Evolutionary conservation across 306 rosid species (phyloP).

Genomic region (Sphenostylis stenocarpa): DNA sequence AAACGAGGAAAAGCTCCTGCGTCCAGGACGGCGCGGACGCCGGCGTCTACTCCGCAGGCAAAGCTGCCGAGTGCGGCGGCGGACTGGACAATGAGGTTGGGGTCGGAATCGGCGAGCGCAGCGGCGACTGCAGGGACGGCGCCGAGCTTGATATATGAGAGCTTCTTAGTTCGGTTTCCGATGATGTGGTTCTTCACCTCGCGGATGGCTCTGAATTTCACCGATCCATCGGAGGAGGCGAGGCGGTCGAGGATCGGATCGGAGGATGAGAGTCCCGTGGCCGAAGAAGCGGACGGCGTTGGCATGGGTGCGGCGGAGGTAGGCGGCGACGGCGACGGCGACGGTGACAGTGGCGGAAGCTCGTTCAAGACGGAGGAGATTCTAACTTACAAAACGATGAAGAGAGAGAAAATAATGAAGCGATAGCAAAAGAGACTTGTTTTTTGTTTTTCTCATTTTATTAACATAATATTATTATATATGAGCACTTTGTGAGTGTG

Average conservation of each 20-base stretch:
- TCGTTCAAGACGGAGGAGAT: conserved; percentile 45
- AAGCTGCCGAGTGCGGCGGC: conserved; percentile 91
- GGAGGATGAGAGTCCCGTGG: conserved; percentile 37
- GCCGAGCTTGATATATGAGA: conserved; percentile 81
- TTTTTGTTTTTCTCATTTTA: neutral
- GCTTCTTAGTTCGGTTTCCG: conserved; percentile 95
- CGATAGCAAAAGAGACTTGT: neutral
- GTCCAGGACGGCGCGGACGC: conserved; percentile 84
- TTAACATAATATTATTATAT: neutral
- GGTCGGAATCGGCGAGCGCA: conserved; percentile 49
- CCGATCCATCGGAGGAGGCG: conserved; percentile 54
- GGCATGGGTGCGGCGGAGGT: conserved; percentile 51
- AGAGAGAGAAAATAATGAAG: conserved; percentile 3
- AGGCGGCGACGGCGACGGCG: conserved; percentile 14
- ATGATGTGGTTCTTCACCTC: conserved; percentile 91
- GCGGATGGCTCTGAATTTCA: conserved; percentile 79
- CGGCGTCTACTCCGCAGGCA: conserved; percentile 84
- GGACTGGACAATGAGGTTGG: conserved; percentile 79
- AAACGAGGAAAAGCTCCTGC: conserved; percentile 71
- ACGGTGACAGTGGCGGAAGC: conserved; percentile 37
- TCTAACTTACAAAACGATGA: conserved; percentile 5
- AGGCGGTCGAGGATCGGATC: conserved; percentile 70
- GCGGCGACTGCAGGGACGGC: conserved; percentile 70
- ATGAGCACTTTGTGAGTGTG: neutral
- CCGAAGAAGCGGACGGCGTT: conserved; percentile 47